These are phyloP conservation scores for Irpex rosettiformis DNA, from an alignment of 1,284 basidiomycete species.

Conservation along the genomic window DNA sequence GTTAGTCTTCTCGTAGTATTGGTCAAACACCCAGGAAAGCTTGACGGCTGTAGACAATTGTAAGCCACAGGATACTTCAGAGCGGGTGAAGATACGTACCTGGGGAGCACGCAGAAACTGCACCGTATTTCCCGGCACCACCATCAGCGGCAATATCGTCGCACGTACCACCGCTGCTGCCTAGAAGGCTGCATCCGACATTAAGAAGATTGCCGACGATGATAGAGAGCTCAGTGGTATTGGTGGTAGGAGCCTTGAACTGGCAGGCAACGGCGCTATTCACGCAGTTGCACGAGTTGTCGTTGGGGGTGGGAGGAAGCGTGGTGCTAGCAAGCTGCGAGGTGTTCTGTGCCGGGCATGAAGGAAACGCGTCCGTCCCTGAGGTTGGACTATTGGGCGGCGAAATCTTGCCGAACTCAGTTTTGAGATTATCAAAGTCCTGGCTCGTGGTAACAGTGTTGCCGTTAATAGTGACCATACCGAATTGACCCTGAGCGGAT, in stretches of 20 bases:
- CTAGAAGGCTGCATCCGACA: constrained; percentile 70
- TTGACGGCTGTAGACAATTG: constrained; percentile 52
- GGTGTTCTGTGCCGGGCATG: constrained; percentile 62
- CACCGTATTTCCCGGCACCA: constrained; percentile 71
- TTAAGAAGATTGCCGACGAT: constrained; percentile 70
- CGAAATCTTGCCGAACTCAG: constrained; percentile 57
- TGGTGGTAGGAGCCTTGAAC: constrained; percentile 60
- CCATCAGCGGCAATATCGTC: constrained; percentile 72
- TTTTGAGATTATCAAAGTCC: constrained; percentile 69
- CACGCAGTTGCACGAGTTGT: constrained; percentile 77
- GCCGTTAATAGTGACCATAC: constrained; percentile 78
- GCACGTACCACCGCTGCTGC: constrained; percentile 59
- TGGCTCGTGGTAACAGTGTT: constrained; percentile 55
- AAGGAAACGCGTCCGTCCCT: constrained; percentile 50
- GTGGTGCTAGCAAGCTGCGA: constrained; percentile 63
- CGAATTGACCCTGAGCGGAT: constrained; percentile 68
- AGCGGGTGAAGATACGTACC: constrained; percentile 39
- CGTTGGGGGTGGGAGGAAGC: constrained; percentile 83
- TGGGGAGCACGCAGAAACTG: constrained; percentile 71
- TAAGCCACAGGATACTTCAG: constrained; percentile 4
- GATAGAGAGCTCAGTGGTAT: constrained; percentile 44
- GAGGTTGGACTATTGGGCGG: constrained; percentile 67
- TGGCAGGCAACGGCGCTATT: constrained; percentile 66
- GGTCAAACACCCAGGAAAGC: constrained; percentile 81
- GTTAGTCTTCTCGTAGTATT: constrained; percentile 70